Conservation (phyloP, 192 early-diverging fungal genomes). For the Radiomyces spectabilis region DNA sequence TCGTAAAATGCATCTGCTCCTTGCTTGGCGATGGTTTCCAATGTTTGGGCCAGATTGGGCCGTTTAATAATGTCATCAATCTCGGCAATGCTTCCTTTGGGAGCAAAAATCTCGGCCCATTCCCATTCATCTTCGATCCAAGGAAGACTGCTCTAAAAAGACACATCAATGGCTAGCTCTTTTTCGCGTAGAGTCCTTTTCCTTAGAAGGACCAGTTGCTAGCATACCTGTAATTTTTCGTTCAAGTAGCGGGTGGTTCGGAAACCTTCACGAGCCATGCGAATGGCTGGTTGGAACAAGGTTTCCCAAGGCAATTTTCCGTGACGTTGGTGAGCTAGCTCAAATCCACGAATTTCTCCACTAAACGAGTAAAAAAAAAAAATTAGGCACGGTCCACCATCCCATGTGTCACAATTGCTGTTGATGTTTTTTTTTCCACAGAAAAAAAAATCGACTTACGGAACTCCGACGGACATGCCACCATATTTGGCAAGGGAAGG, state of each 20-base stretch:
- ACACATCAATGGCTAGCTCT: neutral
- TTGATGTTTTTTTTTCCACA: neutral
- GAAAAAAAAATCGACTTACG: conserved; percentile 38
- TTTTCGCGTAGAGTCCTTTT: neutral
- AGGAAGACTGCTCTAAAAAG: neutral
- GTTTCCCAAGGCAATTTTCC: conserved; percentile 80
- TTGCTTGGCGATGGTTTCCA: conserved; percentile 52
- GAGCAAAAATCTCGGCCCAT: conserved; percentile 56
- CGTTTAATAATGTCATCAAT: conserved; percentile 63
- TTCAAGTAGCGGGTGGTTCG: conserved; percentile 19
- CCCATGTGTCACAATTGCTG: neutral
- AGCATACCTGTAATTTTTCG: conserved; percentile 20
- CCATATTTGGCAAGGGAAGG: conserved; percentile 64
- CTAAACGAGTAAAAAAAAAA: conserved; percentile 15
- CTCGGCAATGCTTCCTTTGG: conserved; percentile 55
- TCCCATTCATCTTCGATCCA: conserved; percentile 35
- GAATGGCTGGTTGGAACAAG: conserved; percentile 71
- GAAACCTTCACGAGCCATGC: conserved; percentile 72
- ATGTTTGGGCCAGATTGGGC: conserved; percentile 49
- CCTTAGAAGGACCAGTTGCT: neutral
- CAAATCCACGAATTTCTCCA: conserved; percentile 85
- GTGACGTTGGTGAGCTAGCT: conserved; percentile 64
- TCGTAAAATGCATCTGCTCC: conserved; percentile 50
- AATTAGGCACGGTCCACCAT: neutral
- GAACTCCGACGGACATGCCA: conserved; percentile 69